Evolutionary conservation across 495 filamentous ascomycete species (phyloP), one percentile per base, ranked within the genome.

Genomic region (Penicillium soppii): DNA sequence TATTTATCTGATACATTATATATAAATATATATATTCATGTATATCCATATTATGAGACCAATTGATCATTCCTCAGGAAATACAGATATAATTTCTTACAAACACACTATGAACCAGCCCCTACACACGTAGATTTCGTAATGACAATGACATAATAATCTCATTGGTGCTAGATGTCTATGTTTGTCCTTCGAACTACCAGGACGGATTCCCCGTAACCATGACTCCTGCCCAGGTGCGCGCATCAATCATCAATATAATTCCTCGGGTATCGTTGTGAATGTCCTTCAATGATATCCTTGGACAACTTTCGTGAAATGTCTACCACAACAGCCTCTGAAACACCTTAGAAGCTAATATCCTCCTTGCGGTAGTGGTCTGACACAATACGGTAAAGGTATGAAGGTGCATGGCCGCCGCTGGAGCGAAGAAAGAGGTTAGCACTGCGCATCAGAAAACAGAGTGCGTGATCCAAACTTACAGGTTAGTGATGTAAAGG

Each of bases 401-500:
- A 91, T 46, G 87, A 86, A 44, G 85, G 88, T 10, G 89, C 85
- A 71, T 90, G 86, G 20, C 88, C 87, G 13, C 90, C 90, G 48
- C 87, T 91, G 58, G 10, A 54, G 16, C 20, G 21, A 7, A 55
- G 50, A 29, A 45, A 36, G 46, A 40, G 50, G 30, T 64, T 62
- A 73, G 69, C 19, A 21, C 13, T 19, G 8, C 36, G 33, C 10
- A 42, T 23, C 3, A 5, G 25, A 16, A 3, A 25, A 16, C 27
- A 15, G 10, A 8, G 32, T 43, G n/a, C 19, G 25, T 38, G 10
- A 5, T 30, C 23, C 2, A 29, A 43, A 82, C 89, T 78, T 75
- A 92, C 89, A 97, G 70, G 68, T 97, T 96, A 8, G 92, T 95
- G 54, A 97, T 87, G 62, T 96, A 96, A 29, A 94, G 81, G 59